Evolutionary conservation across 2,329 filamentous ascomycete genomes (phyloP).

Genomic region (Waltergamsia citrina): DNA sequence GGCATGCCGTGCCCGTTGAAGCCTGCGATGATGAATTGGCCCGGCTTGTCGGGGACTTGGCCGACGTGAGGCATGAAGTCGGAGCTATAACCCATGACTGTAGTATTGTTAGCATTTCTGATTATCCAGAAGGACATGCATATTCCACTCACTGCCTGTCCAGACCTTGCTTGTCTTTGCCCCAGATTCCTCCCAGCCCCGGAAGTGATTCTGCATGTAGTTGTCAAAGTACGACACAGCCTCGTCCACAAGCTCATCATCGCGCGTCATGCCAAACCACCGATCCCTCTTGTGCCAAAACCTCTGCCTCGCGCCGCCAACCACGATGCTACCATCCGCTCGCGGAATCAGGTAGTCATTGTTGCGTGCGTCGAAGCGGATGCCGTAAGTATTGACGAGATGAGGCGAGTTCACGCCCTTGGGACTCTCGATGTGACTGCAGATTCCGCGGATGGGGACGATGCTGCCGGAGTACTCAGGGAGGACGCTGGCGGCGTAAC

Average conservation of each 20-base stretch:
- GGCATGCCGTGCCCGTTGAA: conserved; percentile 45
- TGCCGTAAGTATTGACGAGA: conserved; percentile 13
- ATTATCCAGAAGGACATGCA: not conserved
- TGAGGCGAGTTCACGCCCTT: no score
- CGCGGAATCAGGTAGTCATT: conserved; percentile 31
- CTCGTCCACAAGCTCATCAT: conserved; percentile 30
- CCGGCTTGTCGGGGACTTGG: conserved; percentile 15
- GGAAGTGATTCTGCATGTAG: conserved; percentile 37
- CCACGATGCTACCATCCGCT: conserved; percentile 26
- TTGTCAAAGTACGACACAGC: conserved; percentile 33
- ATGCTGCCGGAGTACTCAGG: conserved; percentile 32
- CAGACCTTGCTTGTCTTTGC: conserved; percentile 22
- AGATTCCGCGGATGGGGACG: conserved; percentile 30
- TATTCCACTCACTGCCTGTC: conserved; percentile 25
- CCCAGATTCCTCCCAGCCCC: conserved; percentile 34
- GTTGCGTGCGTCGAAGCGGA: conserved; percentile 10
- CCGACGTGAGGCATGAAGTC: conserved; percentile 35
- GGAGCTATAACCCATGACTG: conserved; percentile 30
- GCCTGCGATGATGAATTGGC: conserved; percentile 34
- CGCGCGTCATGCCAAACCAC: conserved; percentile 37
- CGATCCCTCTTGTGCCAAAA: conserved; percentile 20
- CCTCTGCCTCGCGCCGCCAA: conserved; percentile 17
- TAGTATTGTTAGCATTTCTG: not conserved
- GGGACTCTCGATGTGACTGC: no score
- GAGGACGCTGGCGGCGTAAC: conserved; percentile 37